Percentiles rank a stretch among this genome's conserved stretches.
These are phyloP conservation scores for Betula pendula DNA, from an alignment of 306 rosid genomes.

Conservation along the genomic window DNA sequence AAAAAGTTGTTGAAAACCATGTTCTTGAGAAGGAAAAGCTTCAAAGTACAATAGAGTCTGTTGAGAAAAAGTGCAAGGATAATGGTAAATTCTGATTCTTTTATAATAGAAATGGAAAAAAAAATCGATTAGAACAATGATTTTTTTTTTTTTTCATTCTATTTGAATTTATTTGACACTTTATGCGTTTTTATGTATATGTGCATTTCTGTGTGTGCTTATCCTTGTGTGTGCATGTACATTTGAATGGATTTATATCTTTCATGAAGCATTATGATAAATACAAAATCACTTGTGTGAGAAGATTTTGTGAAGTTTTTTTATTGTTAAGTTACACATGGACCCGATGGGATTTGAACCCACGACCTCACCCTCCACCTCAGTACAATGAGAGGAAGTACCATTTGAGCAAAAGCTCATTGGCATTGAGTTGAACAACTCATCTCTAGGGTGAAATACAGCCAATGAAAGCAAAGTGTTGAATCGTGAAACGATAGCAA, in stretches of 20 bases:
- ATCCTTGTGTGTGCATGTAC: neutral
- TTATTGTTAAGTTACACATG: no score
- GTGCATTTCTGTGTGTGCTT: neutral
- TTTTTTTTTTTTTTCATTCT: neutral
- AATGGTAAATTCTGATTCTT: slow-evolving; percentile 45
- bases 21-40: slow-evolving; percentile 66
- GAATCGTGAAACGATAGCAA: neutral
- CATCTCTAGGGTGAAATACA: neutral
- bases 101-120: neutral
- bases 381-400: no score
- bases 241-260: neutral
- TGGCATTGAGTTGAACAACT: neutral
- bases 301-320: neutral
- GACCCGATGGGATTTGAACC: no score
- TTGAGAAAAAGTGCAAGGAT: slow-evolving; percentile 67
- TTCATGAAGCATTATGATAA: neutral
- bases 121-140: neutral
- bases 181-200: neutral
- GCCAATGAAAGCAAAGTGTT: neutral
- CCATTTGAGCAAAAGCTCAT: no score
- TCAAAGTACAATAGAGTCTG: slow-evolving; percentile 51
- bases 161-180: neutral
- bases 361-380: no score
- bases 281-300: neutral
- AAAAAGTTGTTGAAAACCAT: slow-evolving; percentile 51